phyloP scores from a whole-genome alignment of 805 yeast genomes.

The Starmerella floris region DNA sequence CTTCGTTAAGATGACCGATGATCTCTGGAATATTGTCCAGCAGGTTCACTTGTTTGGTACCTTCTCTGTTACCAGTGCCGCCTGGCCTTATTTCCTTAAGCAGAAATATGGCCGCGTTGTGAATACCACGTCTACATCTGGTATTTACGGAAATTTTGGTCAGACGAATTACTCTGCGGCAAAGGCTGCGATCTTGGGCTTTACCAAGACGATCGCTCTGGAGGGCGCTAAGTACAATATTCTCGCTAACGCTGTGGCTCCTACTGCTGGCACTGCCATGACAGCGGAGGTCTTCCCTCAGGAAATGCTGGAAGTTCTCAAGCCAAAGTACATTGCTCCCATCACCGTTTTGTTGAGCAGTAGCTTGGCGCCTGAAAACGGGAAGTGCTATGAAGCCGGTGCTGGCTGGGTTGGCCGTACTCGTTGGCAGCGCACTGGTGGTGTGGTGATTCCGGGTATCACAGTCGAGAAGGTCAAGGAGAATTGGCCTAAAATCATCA shows the following conservation, averaged over 20 bases:
- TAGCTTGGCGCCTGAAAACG: conserved; percentile 58
- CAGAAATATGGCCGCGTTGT: conserved; percentile 71
- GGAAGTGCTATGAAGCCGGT: conserved; percentile 81
- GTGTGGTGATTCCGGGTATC: conserved; percentile 45
- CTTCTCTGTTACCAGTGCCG: conserved; percentile 67
- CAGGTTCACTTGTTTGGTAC: conserved; percentile 77
- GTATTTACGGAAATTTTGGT: conserved; percentile 94
- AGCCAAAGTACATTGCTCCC: conserved; percentile 85
- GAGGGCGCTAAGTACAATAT: conserved; percentile 78
- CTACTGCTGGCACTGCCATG: conserved; percentile 98
- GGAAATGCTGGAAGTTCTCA: conserved; percentile 68
- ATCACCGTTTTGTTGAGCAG: conserved; percentile 66
- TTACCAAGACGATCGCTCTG: conserved; percentile 72
- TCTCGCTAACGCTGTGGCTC: conserved; percentile 73
- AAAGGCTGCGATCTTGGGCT: conserved; percentile 74
- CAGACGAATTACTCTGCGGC: conserved; percentile 95
- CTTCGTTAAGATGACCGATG: conserved; percentile 67
- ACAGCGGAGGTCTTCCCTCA: conserved; percentile 74
- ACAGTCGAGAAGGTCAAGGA: conserved; percentile 60
- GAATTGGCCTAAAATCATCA: conserved; percentile 50
- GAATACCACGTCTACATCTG: conserved; percentile 89
- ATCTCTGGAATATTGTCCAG: conserved; percentile 69
- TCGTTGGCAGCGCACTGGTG: conserved; percentile 88
- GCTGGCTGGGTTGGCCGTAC: conserved; percentile 95
- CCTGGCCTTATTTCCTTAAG: conserved; percentile 78